Conservation (phyloP, 306 rosid species). For the Amphicarpaea edgeworthii region DNA sequence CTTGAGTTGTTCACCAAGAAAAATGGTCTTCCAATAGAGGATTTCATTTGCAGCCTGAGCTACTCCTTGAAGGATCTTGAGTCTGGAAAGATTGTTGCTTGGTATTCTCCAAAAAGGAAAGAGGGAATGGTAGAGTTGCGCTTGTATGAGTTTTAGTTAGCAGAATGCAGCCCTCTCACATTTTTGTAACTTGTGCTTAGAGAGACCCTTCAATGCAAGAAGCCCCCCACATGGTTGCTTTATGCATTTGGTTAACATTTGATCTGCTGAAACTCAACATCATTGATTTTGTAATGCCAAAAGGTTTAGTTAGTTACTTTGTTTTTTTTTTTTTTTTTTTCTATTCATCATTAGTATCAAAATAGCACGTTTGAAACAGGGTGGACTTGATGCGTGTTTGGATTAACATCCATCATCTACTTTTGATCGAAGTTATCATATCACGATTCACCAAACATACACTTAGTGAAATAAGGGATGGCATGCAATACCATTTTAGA, state of each 20-base stretch:
- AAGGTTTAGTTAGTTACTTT: conserved; percentile 17
- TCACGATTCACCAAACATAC: too few relatives aligned
- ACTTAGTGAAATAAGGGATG: too few relatives aligned
- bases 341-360: not conserved
- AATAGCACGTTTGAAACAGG: not conserved
- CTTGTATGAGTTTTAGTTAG: conserved; percentile 67
- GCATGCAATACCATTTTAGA: too few relatives aligned
- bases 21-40: conserved; percentile 67
- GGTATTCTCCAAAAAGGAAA: conserved; percentile 90
- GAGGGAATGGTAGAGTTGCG: conserved; percentile 96
- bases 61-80: conserved; percentile 67
- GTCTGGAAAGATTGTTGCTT: conserved; percentile 87
- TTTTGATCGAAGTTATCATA: too few relatives aligned
- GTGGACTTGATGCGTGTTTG: too few relatives aligned
- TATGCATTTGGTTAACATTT: conserved; percentile 21
- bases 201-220: conserved; percentile 27
- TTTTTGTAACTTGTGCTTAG: conserved; percentile 18
- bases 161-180: not conserved
- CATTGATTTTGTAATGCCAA: conserved; percentile 36
- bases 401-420: too few relatives aligned
- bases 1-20: conserved; percentile 57
- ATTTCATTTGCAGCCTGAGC: conserved; percentile 79
- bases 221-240: conserved; percentile 7
- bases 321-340: too few relatives aligned
- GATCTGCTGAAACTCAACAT: conserved; percentile 22